These are phyloP conservation scores for Prunus yedoensis DNA, from an alignment of 331 rosid genomes.

Conservation along the genomic window DNA sequence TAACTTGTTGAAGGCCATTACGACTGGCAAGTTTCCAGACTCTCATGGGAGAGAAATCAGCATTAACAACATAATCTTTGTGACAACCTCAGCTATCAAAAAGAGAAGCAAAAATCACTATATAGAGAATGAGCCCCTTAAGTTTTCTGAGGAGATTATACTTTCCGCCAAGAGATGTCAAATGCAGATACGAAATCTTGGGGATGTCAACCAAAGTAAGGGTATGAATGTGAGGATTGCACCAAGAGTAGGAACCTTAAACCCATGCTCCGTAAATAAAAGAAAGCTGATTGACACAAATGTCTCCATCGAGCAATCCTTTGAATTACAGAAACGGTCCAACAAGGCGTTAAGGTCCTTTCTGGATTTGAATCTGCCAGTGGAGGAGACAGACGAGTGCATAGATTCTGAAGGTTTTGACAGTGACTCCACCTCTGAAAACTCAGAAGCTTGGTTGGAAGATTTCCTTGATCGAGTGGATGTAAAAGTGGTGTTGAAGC, in stretches of 20 bases:
- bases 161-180: slow-evolving; percentile 69
- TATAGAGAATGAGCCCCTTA: slow-evolving; percentile 23
- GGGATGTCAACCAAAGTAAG: slow-evolving; percentile 28
- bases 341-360: slow-evolving; percentile 48
- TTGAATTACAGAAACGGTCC: slow-evolving; percentile 37
- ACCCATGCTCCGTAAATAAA: slow-evolving; percentile 35
- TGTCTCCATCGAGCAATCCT: slow-evolving; percentile 33
- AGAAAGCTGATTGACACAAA: slow-evolving; percentile 54
- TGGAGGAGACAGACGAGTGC: slow-evolving; percentile 56
- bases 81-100: slow-evolving; percentile 40
- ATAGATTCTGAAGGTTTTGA: slow-evolving; percentile 29
- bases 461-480: slow-evolving; percentile 58
- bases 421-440: slow-evolving; percentile 51
- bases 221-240: slow-evolving; percentile 48
- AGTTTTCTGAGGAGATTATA: slow-evolving; percentile 68
- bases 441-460: slow-evolving; percentile 60
- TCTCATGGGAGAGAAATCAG: slow-evolving; percentile 76
- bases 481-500: slow-evolving; percentile 51
- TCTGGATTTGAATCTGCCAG: slow-evolving; percentile 82
- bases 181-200: slow-evolving; percentile 50
- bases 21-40: slow-evolving; percentile 70
- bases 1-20: slow-evolving; percentile 68
- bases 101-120: slow-evolving; percentile 28
- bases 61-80: slow-evolving; percentile 51
- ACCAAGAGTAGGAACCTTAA: slow-evolving; percentile 32